phyloP scores from a whole-genome alignment of 192 early-diverging fungal species.

The Glomus cerebriforme region DNA sequence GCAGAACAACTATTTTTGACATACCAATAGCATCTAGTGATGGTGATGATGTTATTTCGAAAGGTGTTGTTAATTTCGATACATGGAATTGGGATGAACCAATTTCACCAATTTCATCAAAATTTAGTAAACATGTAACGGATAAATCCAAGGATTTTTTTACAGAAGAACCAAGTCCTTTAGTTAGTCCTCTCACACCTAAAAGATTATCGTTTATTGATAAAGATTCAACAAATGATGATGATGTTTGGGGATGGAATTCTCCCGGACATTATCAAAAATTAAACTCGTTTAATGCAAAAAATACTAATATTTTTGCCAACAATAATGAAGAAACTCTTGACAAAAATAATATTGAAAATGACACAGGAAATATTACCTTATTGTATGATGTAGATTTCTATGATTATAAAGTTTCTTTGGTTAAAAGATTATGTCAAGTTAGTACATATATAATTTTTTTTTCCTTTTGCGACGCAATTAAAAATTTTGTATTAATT shows the following conservation, averaged over 20 bases:
- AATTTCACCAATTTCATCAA: not conserved
- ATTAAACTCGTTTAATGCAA: not conserved
- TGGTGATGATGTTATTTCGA: conserved; percentile 20
- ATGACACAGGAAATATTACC: conserved; percentile 3
- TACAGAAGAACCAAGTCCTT: not conserved
- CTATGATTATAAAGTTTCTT: conserved; percentile 23
- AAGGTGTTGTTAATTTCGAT: conserved; percentile 25
- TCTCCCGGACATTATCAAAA: not conserved
- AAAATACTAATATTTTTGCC: not conserved
- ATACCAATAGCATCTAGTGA: conserved; percentile 17
- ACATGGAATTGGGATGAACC: conserved; percentile 26
- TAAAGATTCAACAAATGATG: not conserved
- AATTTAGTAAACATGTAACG: not conserved
- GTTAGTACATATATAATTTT: not conserved
- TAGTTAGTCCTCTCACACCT: not conserved
- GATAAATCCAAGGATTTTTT: conserved; percentile 2
- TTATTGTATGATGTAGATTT: conserved; percentile 29
- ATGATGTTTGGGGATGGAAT: conserved; percentile 19
- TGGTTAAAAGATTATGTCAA: conserved; percentile 25
- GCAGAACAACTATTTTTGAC: conserved; percentile 23
- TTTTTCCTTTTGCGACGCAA: not conserved
- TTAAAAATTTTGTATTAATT: not conserved
- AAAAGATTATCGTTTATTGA: not conserved
- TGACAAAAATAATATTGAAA: not conserved
- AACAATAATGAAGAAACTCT: not conserved